A percentile compares a stretch with the other conserved stretches of the same genome.
These are phyloP conservation scores for Saprolegnia diclina DNA, from an alignment of 352 stramenopile species.

Conservation along the genomic window DNA sequence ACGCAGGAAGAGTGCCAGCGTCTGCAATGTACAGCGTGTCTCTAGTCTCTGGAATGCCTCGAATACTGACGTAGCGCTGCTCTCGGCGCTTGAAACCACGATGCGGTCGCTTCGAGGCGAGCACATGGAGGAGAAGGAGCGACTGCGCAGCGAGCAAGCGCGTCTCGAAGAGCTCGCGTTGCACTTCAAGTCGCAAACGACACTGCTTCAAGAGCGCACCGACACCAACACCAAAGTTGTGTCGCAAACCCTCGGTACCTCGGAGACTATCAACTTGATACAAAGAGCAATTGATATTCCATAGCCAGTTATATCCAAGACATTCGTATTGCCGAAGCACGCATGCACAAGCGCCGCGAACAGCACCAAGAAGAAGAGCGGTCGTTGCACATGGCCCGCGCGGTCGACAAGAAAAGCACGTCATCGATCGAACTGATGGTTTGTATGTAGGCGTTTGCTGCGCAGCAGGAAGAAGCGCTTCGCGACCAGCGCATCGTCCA, in stretches of 20 bases:
- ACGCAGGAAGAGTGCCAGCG: slow-evolving; percentile 58
- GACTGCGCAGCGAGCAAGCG: slow-evolving; percentile 59
- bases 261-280: neutral
- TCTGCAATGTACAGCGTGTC: slow-evolving; percentile 28
- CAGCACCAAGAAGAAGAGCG: slow-evolving; percentile 44
- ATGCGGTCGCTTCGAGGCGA: slow-evolving; percentile 49
- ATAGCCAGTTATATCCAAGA: slow-evolving; percentile 35
- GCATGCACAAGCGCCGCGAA: slow-evolving; percentile 36
- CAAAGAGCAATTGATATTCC: neutral
- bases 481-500: slow-evolving; percentile 36
- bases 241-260: slow-evolving; percentile 36
- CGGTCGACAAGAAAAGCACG: slow-evolving; percentile 23
- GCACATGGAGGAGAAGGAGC: slow-evolving; percentile 67
- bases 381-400: slow-evolving; percentile 42
- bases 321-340: slow-evolving; percentile 39
- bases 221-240: slow-evolving; percentile 41
- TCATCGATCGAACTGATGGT: no score
- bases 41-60: neutral
- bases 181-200: slow-evolving; percentile 63
- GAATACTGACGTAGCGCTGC: slow-evolving; percentile 29
- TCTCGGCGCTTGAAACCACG: slow-evolving; percentile 46
- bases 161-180: slow-evolving; percentile 48
- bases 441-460: slow-evolving; percentile 33
- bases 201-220: slow-evolving; percentile 45
- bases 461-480: slow-evolving; percentile 43